Evolutionary conservation across 345 rosid species (phyloP).

Genomic region (Eucalyptus guilfoylei): DNA sequence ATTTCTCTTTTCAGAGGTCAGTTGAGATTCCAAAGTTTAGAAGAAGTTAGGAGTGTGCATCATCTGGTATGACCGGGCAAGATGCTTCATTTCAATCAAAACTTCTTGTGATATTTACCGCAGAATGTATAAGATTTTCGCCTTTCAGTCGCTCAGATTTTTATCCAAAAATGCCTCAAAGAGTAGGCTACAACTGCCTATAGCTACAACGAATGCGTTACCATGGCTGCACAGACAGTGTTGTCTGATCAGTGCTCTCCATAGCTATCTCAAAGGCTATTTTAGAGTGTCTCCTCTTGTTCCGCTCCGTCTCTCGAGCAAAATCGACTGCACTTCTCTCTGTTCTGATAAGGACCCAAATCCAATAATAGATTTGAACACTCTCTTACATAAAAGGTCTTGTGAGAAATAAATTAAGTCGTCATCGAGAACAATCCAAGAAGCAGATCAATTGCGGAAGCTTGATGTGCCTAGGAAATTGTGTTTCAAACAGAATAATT

Average conservation of each 20-base stretch:
- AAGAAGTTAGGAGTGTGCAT: not conserved
- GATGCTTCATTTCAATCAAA: too few species aligned
- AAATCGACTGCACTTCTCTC: not conserved
- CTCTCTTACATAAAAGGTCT: not conserved
- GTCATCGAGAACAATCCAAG: not conserved
- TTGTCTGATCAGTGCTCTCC: not conserved
- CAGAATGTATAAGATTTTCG: not conserved
- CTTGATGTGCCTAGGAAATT: not conserved
- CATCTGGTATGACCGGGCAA: too few species aligned
- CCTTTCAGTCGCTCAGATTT: not conserved
- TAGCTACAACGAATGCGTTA: not conserved
- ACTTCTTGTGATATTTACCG: not conserved
- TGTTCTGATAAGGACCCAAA: not conserved
- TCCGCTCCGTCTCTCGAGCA: not conserved
- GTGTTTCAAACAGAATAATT: not conserved
- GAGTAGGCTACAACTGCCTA: not conserved
- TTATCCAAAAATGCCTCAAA: not conserved
- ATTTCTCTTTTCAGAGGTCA: not conserved
- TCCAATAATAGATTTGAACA: not conserved
- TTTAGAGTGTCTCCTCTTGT: not conserved
- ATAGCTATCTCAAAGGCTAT: not conserved
- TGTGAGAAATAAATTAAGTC: not conserved
- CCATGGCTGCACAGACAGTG: not conserved
- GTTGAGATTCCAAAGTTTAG: not conserved
- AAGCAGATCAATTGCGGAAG: not conserved